phyloP scores from a whole-genome alignment of 1,284 basidiomycete species.

The Entoloma clypeatum region DNA sequence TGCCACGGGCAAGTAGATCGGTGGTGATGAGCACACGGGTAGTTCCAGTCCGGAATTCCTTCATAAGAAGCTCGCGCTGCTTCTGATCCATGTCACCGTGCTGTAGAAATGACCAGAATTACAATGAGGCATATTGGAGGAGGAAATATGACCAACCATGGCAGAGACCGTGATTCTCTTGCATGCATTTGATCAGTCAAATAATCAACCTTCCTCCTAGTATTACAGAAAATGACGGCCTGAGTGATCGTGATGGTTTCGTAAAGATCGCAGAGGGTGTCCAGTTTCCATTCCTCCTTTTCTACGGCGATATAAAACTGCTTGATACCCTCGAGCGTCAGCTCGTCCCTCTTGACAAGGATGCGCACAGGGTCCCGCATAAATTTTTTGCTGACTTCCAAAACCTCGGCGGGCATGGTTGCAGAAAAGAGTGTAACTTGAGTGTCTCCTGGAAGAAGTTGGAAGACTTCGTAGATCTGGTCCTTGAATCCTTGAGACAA shows the following conservation, averaged over 20 bases:
- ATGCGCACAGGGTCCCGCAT: constrained; percentile 86
- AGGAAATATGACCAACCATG: constrained; percentile 44
- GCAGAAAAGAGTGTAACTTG: constrained; percentile 80
- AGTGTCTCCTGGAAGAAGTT: constrained; percentile 73
- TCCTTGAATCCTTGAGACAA: constrained; percentile 84
- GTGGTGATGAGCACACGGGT: constrained; percentile 81
- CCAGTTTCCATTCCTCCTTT: constrained; percentile 87
- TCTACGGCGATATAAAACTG: constrained; percentile 87
- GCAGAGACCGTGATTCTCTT: constrained; percentile 86
- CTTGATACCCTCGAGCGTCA: constrained; percentile 85
- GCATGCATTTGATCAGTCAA: constrained; percentile 82
- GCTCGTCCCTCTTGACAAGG: constrained; percentile 83
- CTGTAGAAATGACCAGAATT: constrained; percentile 38
- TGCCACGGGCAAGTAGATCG: constrained; percentile 74
- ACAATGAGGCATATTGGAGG: not conserved
- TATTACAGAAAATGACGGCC: constrained; percentile 88
- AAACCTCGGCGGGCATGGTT: constrained; percentile 81
- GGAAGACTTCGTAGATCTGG: constrained; percentile 88
- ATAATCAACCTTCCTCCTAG: constrained; percentile 84
- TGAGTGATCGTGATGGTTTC: constrained; percentile 87
- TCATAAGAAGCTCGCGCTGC: constrained; percentile 87
- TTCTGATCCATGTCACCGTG: constrained; percentile 88
- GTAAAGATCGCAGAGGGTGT: constrained; percentile 82
- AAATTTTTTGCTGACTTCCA: constrained; percentile 87
- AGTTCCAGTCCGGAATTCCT: constrained; percentile 88